Base-by-base conservation (phyloP, 805 yeast genomes). In the Vanderwaltozyma polyspora region DNA sequence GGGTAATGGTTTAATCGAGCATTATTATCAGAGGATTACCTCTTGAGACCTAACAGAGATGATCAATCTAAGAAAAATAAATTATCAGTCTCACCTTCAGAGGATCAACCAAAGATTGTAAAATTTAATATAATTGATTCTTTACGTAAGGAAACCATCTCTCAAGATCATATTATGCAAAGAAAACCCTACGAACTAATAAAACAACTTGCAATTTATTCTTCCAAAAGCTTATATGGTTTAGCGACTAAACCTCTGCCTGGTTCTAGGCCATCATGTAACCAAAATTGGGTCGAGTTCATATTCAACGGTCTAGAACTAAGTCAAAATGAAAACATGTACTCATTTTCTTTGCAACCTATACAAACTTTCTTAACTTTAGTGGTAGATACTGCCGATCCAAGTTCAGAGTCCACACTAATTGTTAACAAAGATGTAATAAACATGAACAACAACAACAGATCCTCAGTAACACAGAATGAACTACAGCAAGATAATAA, bases 1-100 rank as follows among this genome's bases (percentile, higher is more conserved):
- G 14, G 59, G 59, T 14, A 55, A 53, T 35, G 60, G 60, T 5
- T 54, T 30, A 49, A 54, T 16, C 44, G 56, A 19, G 43, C 51
- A 9, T 26, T 54, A 7, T 37, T 55, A 32, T 37, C 54, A 3
- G 52, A 54, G 9, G 60, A 56, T 41, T 56, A 44, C 29, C 36
- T 56, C 11, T 29, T 53, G 31, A 50, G 54, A 14, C 52, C 57
- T 8, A 42, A 39, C 8, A 31, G 18, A 24, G 33, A 28, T 12
- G 28, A 25, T 13, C 11, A 28, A 3, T 5, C 27, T 30, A 24
- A 29, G 28, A 33, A 28, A 14, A 17, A 15, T 13, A 21, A 30
- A 30, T 18, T 25, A 13, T 14, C 32, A 23, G 22, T 19, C 3
- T 10, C 22, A 15, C 17, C 25, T 5, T 28, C 22, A 10, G 40